Percentiles rank a stretch among this genome's conserved stretches.
phyloP scores from a whole-genome alignment of 2,329 filamentous ascomycete species.

The Fusarium chuoi region DNA sequence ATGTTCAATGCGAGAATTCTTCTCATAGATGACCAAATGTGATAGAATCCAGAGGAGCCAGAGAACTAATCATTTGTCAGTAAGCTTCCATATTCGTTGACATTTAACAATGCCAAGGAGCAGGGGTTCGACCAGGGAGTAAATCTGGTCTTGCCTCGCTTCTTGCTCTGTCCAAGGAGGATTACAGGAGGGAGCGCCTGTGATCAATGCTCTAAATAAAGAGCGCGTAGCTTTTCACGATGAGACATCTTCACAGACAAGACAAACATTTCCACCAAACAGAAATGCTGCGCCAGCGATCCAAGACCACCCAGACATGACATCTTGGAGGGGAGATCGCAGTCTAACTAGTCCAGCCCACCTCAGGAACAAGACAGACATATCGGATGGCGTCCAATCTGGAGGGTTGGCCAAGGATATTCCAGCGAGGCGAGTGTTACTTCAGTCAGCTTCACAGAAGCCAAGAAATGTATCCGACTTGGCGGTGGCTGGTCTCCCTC shows the following conservation, averaged over 20 bases:
- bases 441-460: constrained; percentile 14
- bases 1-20: neutral
- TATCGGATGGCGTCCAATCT: neutral
- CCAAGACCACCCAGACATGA: neutral
- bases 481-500: constrained; percentile 25
- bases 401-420: neutral
- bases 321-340: neutral
- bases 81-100: constrained; percentile 13
- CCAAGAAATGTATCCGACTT: constrained; percentile 19
- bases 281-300: neutral
- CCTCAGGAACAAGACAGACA: constrained; percentile 14
- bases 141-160: constrained; percentile 8
- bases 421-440: neutral
- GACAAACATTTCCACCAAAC: neutral
- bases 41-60: neutral
- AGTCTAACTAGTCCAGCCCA: neutral
- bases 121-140: constrained; percentile 22
- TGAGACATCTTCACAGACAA: constrained; percentile 8
- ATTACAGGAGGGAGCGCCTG: neutral
- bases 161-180: neutral
- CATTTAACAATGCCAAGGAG: constrained; percentile 27
- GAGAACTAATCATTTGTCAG: neutral
- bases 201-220: neutral
- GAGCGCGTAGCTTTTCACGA: constrained; percentile 14
- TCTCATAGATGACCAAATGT: neutral